Base-by-base conservation (phyloP, 805 yeast genomes). In the Lipomyces chichibuensis region DNA sequence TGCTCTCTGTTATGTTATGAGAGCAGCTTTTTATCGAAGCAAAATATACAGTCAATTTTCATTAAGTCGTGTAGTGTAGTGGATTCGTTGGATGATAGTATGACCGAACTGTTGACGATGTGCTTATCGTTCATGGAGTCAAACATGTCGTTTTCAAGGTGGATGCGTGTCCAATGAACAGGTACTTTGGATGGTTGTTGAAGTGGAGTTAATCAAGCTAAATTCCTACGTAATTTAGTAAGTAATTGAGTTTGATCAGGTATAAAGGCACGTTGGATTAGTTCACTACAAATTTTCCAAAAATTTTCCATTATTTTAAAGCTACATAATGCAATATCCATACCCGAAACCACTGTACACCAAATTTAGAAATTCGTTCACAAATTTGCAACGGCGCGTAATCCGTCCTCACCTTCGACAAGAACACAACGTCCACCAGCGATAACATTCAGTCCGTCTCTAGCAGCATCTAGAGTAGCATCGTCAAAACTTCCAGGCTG, bases 401-500 rank as follows among this genome's bases (percentile, higher is more conserved):
- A 37, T 4, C 70, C 74, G 23, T 43, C 29, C 32, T 85, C 91
- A 1, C 96, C 96, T 60, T 84, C 80, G 1, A 89, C 90, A 66
- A 91, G 78, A 55, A 91, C 86, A 77, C 97, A 91, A 69, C 87
- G 87, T 23, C 86, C 90, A 72, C 84, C 82, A 13, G 77, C 80
- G 51, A 83, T 80, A 2, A 83, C 79, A 11, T 71, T 73, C 1
- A 78, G 77, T 3, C 80, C 76, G 51, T 67, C 60, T 29, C 66
- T 57, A 2, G 77, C 80, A 0, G 84, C 82, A 43, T 77, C 77
- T 0, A 82, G 78, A 20, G 88, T 79, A 13, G 79, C 81, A 2
- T 75, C 74, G 72, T 88, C 87, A 71, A 84, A 90, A 27, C 92
- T 84, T 0, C 96, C 96, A 0, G 96, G 96, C 74, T 91, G 96